A percentile compares a stretch with the other conserved stretches of the same genome.
Conservation (phyloP, 352 stramenopile species). For the Globisporangium heterothallicum region DNA sequence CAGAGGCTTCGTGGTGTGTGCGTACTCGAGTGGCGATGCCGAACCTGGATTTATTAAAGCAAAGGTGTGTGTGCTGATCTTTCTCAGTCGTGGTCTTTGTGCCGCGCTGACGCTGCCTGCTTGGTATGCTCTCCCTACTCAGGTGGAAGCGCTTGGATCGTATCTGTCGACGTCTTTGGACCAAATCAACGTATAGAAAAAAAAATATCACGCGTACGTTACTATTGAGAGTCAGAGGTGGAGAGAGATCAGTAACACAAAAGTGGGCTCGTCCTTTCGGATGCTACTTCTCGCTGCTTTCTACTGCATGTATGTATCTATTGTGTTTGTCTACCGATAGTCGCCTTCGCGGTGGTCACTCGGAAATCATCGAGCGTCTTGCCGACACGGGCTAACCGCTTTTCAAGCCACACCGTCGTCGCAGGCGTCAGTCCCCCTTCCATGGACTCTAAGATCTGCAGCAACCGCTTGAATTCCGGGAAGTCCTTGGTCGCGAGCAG, state of each 20-base stretch:
- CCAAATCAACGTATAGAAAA: slow-evolving; percentile 59
- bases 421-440: slow-evolving; percentile 55
- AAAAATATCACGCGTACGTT: background rate
- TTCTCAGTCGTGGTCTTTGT: background rate
- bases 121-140: background rate
- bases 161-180: slow-evolving; percentile 64
- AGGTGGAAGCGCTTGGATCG: slow-evolving; percentile 57
- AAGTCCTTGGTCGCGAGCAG: slow-evolving; percentile 46
- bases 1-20: slow-evolving; percentile 73
- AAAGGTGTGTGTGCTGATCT: slow-evolving; percentile 30
- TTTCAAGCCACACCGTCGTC: slow-evolving; percentile 71
- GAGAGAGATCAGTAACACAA: background rate
- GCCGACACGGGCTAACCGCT: slow-evolving; percentile 39
- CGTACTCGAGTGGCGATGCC: slow-evolving; percentile 53
- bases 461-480: slow-evolving; percentile 55
- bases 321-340: slow-evolving; percentile 5
- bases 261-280: background rate
- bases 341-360: background rate
- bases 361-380: slow-evolving; percentile 65
- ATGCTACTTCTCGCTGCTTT: slow-evolving; percentile 1
- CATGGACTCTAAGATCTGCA: slow-evolving; percentile 79
- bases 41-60: slow-evolving; percentile 65
- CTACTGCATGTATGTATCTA: background rate
- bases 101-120: background rate
- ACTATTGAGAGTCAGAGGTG: slow-evolving; percentile 8